Conservation (phyloP, 768 basidiomycete genomes). For the Sarcodon aspratus region DNA sequence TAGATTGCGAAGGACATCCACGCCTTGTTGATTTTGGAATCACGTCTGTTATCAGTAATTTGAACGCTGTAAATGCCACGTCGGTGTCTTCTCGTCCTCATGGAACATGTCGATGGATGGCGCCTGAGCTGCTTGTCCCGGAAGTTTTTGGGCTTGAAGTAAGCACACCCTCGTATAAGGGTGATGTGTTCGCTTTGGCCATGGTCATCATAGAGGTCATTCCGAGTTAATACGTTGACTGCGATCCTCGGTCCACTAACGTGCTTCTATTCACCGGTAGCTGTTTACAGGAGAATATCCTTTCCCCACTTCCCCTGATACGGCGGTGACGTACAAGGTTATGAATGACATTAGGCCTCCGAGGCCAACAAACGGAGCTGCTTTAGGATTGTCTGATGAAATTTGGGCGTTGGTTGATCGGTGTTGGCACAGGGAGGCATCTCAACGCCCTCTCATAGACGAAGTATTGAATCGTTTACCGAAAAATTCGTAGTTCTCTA, state of each 20-base stretch:
- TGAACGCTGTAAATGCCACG: constrained; percentile 6
- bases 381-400: too few relatives aligned
- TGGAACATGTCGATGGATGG: constrained; percentile 11
- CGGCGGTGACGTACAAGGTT: too few relatives aligned
- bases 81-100: neutral
- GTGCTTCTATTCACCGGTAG: neutral
- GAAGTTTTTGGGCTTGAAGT: neutral
- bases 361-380: too few relatives aligned
- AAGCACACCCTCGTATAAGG: constrained; percentile 1
- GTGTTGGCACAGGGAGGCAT: too few relatives aligned
- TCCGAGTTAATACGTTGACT: neutral
- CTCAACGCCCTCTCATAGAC: too few relatives aligned
- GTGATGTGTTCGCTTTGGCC: constrained; percentile 11
- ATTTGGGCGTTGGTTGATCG: too few relatives aligned
- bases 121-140: constrained; percentile 9
- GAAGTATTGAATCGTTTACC: too few relatives aligned
- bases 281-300: constrained; percentile 1
- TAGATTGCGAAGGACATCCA: neutral
- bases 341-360: too few relatives aligned
- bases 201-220: constrained; percentile 6
- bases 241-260: neutral
- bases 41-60: constrained; percentile 4
- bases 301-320: neutral
- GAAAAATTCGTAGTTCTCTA: too few relatives aligned
- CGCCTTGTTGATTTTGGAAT: constrained; percentile 15